Evolutionary conservation across 352 stramenopile species (phyloP).

Genomic region (Elongisporangium prolatum): DNA sequence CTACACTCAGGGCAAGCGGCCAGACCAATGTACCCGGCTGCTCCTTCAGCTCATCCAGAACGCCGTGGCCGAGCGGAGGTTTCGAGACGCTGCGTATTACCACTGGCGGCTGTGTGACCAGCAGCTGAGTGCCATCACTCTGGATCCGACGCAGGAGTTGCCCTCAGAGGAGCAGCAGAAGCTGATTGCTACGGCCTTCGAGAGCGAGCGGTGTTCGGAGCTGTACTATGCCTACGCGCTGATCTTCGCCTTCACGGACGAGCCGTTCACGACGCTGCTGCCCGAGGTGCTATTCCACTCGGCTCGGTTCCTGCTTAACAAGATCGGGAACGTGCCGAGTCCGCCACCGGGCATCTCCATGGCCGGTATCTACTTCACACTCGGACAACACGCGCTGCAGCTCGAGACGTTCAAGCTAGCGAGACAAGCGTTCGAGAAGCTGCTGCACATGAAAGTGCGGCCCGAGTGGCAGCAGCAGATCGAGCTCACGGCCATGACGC

Average conservation of each 20-base stretch:
- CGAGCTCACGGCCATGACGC: constrained; percentile 89
- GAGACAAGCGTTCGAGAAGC: constrained; percentile 90
- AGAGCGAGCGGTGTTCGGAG: constrained; percentile 80
- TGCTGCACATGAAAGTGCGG: constrained; percentile 88
- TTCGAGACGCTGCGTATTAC: constrained; percentile 91
- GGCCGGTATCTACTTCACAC: constrained; percentile 91
- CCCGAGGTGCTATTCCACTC: constrained; percentile 92
- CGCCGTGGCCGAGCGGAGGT: constrained; percentile 81
- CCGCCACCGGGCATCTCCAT: constrained; percentile 85
- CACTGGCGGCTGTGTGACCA: constrained; percentile 91
- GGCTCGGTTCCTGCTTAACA: constrained; percentile 92
- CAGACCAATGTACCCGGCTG: constrained; percentile 80
- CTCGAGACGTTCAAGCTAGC: constrained; percentile 93
- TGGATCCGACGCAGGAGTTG: constrained; percentile 12
- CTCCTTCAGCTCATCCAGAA: constrained; percentile 89
- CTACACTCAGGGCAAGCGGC: constrained; percentile 75
- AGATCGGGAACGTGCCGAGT: constrained; percentile 29
- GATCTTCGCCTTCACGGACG: constrained; percentile 91
- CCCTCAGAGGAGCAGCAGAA: constrained; percentile 24
- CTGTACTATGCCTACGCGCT: constrained; percentile 93
- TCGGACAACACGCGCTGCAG: constrained; percentile 89
- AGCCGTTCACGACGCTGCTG: constrained; percentile 91
- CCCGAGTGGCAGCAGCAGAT: constrained; percentile 82
- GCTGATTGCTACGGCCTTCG: constrained; percentile 28
- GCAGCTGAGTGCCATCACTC: constrained; percentile 39